Conservation (phyloP, 495 filamentous ascomycete species). For the Cladorrhinum samala region DNA sequence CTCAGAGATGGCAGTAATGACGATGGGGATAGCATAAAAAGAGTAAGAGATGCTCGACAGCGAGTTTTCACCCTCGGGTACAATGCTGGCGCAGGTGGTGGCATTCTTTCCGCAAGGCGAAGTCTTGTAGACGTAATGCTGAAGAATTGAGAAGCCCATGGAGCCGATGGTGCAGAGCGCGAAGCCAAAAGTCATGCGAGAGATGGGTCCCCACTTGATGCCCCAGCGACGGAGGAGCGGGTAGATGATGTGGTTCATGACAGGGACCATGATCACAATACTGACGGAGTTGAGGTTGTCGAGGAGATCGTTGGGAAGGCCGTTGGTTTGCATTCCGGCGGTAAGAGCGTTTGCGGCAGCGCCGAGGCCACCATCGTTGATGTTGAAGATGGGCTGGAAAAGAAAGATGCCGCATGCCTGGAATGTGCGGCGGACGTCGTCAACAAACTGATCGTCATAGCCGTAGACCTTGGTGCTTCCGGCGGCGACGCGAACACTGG, state of each 20-base stretch:
- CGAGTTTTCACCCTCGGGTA: neutral
- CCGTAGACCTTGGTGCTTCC: slow-evolving; percentile 32
- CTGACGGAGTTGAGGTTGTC: slow-evolving; percentile 67
- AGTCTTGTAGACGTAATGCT: slow-evolving; percentile 62
- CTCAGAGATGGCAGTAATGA: slow-evolving; percentile 56
- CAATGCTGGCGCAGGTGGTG: slow-evolving; percentile 33
- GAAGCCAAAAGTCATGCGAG: slow-evolving; percentile 69
- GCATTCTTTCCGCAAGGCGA: slow-evolving; percentile 45
- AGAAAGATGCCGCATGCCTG: slow-evolving; percentile 53
- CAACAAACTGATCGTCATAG: slow-evolving; percentile 53
- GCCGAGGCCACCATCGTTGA: slow-evolving; percentile 51
- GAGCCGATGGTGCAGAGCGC: slow-evolving; percentile 59
- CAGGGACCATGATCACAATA: slow-evolving; percentile 65
- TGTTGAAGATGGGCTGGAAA: slow-evolving; percentile 66
- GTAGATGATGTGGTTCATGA: slow-evolving; percentile 60
- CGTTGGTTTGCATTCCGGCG: slow-evolving; percentile 58
- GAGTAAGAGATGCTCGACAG: slow-evolving; percentile 20
- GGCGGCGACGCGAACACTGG: slow-evolving; percentile 47
- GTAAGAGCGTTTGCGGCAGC: slow-evolving; percentile 44
- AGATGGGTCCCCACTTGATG: slow-evolving; percentile 64
- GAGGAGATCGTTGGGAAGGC: slow-evolving; percentile 72
- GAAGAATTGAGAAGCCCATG: slow-evolving; percentile 59
- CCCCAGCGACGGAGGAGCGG: slow-evolving; percentile 55
- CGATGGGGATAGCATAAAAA: slow-evolving; percentile 44
- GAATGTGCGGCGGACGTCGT: slow-evolving; percentile 52